Evolutionary conservation across 495 filamentous ascomycete genomes (phyloP), one percentile per base, ranked within the genome.

Genomic region (Saxispiralis lemnorum): DNA sequence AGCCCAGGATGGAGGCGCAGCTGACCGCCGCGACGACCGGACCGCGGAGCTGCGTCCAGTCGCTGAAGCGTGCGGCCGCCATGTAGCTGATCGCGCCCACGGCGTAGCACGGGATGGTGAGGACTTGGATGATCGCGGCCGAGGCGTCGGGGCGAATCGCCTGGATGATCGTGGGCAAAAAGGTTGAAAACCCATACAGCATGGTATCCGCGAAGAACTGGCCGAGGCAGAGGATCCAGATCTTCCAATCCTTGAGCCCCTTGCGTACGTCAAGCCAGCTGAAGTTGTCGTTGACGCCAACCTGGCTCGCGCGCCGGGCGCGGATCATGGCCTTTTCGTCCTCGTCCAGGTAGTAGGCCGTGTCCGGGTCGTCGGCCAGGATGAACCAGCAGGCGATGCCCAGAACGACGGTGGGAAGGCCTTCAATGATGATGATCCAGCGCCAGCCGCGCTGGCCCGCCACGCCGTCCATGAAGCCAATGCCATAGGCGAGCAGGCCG

Each of bases 91-190:
- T 63, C 0, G 77, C 78, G 0, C 79, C 81, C 9, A 83, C 55
- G 33, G 68, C 69, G 51, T 84, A 87, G 56, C 77, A 80, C 3
- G 81, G 81, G 34, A 87, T 79, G 0, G 79, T 85, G n/a, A 84
- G 69, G 18, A 79, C 69, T 58, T 87, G 81, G 14, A 79, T 66
- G 44, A 80, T 59, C 0, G 78, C 68, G 0, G 62, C 61, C 0
- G 70, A 63, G 70, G 76, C 83, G 7, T 16, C 46, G 13, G 62
- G 53, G 1, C 76, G 76, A 43, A 83, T 69, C 10, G 67, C 74
- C 20, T 71, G 61, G 60, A 87, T 83, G 50, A 87, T 85, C 17
- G 78, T 87, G 0, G 81, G 81, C 2, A 84, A 63, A 52, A 87
- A 87, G 1, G 77, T 83, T 47, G 70, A 75, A 58, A 73, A 87